Percentiles rank a stretch among this genome's conserved stretches.
Conservation (phyloP, 768 basidiomycete genomes). For the Trichaptum fuscoviolaceum region DNA sequence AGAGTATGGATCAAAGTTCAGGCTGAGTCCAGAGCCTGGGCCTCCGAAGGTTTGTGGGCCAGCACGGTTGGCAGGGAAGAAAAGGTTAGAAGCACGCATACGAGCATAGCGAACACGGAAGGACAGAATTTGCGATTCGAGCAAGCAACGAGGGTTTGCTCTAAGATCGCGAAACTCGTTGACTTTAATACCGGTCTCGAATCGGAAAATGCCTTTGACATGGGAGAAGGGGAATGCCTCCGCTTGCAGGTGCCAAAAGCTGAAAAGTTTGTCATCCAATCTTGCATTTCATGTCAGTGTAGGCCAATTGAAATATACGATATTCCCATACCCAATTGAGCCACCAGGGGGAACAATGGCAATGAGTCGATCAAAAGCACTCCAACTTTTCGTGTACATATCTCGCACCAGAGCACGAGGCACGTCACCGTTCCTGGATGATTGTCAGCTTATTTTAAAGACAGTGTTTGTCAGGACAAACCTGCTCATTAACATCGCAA, state of each 20-base stretch:
- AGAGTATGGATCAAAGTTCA: constrained; percentile 80
- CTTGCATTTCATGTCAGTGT: constrained; percentile 28
- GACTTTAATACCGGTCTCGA: constrained; percentile 85
- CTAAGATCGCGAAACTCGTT: constrained; percentile 85
- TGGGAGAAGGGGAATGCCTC: constrained; percentile 72
- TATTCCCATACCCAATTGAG: constrained; percentile 65
- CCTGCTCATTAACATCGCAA: constrained; percentile 69
- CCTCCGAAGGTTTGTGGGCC: constrained; percentile 18
- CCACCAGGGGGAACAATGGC: constrained; percentile 89
- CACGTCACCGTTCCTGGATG: constrained; percentile 70
- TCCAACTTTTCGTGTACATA: constrained; percentile 93
- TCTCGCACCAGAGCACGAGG: constrained; percentile 81
- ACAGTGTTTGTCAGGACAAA: constrained; percentile 21
- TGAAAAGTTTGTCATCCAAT: constrained; percentile 89
- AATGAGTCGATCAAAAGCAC: constrained; percentile 82
- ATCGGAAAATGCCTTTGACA: constrained; percentile 81
- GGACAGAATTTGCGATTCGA: constrained; percentile 76
- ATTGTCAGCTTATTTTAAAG: background rate
- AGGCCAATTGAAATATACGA: background rate
- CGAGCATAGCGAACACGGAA: constrained; percentile 81
- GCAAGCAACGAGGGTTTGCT: constrained; percentile 80
- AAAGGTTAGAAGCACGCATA: constrained; percentile 63
- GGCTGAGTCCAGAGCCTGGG: constrained; percentile 38
- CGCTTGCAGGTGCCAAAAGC: constrained; percentile 81
- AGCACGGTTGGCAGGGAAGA: constrained; percentile 38